Evolutionary conservation across 257 asterid species (phyloP), one percentile per base, ranked within the genome.

Genomic region (Salvia rosmarinus): DNA sequence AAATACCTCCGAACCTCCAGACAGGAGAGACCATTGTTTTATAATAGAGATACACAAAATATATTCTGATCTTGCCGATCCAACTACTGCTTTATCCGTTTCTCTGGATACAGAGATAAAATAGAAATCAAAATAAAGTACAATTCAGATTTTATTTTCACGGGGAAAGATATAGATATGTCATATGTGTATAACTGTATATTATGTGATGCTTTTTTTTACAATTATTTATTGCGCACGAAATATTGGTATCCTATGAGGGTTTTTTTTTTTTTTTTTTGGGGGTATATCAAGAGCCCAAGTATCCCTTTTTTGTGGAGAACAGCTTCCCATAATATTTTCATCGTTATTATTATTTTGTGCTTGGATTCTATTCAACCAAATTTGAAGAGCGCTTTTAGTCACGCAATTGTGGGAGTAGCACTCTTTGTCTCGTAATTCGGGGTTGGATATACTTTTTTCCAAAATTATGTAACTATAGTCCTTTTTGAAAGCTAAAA

Each of bases 1-100:
- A 75, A 68, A 25, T 73, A 78, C 80, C 82, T 75, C 81, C 80
- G 46, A 25, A 72, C 75, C 70, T 64, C 49, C 73, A 54, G 83
- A 66, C 80, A 75, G 28, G 58, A 69, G 61, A 70, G 60, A 75
- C 75, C 78, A 67, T 63, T 80, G 85, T 78, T 78, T 75, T 70
- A 62, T 67, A 49, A 58, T 12, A 20, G 61, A 69, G 77, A 74
- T 74, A 75, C 77, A 75, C 71, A 57, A 12, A 4, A 75, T 68
- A 50, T 68, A 61, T 55, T 64, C 67, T 56, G 77, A 77, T 77
- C 59, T 70, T 70, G 57, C 56, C 57, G 61, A 5, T 51, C 19
- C 71, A 54, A 63, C 77, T 3, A 56, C 73, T 57, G 23, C 19
- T 64, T 56, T 52, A 13, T 63, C 75, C 55, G 20, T 10, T 59